These are phyloP conservation scores for Rhodotorula sphaerocarpa DNA, from an alignment of 768 basidiomycete genomes.

Conservation along the genomic window DNA sequence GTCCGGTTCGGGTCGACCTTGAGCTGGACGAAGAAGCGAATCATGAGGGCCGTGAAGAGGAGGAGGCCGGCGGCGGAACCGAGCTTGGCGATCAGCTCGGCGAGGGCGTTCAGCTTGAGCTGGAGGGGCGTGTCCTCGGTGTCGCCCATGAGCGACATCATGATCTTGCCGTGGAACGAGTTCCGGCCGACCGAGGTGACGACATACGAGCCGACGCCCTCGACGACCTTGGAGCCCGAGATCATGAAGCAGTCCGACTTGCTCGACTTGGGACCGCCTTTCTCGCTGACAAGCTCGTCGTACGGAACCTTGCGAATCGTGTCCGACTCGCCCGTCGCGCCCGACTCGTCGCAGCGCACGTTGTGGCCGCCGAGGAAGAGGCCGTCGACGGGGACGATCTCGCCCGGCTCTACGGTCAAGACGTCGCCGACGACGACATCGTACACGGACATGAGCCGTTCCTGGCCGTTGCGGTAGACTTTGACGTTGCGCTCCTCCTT, in stretches of 20 bases:
- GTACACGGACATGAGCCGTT: conserved; percentile 69
- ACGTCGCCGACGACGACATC: conserved; percentile 92
- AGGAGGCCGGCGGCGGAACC: conserved; percentile 72
- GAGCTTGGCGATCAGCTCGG: conserved; percentile 87
- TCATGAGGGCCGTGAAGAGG: conserved; percentile 77
- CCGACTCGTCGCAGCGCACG: conserved; percentile 89
- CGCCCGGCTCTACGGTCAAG: conserved; percentile 83
- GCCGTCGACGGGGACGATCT: conserved; percentile 92
- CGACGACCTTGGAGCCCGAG: conserved; percentile 83
- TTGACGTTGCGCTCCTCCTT: conserved; percentile 53
- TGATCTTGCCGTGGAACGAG: conserved; percentile 91
- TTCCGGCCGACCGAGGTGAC: conserved; percentile 84
- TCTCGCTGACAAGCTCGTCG: conserved; percentile 49
- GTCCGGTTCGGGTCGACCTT: conserved; percentile 59
- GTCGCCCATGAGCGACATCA: conserved; percentile 57
- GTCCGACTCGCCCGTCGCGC: conserved; percentile 93
- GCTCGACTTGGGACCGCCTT: conserved; percentile 3
- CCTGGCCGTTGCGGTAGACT: conserved; percentile 63
- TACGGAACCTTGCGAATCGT: conserved; percentile 81
- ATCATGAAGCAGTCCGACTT: conserved; percentile 89
- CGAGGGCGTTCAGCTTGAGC: conserved; percentile 83
- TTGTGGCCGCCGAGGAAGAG: conserved; percentile 87
- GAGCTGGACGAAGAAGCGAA: conserved; percentile 87
- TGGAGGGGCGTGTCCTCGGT: conserved; percentile 70
- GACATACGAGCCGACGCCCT: conserved; percentile 88